Evolutionary conservation across 2,329 filamentous ascomycete species (phyloP), one percentile per base, ranked within the genome.

Genomic region (Venturia nashicola): DNA sequence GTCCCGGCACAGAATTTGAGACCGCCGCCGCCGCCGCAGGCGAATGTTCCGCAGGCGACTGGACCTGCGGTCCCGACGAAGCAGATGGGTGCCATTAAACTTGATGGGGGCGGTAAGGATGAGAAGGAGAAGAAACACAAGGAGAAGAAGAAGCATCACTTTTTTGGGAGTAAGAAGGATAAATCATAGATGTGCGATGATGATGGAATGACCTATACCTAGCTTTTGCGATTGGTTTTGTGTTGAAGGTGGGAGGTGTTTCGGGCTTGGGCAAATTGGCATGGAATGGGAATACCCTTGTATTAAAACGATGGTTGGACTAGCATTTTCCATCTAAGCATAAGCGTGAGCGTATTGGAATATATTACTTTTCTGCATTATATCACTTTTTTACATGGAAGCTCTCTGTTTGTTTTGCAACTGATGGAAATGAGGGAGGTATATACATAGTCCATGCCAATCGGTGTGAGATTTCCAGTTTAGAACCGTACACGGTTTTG

Each of bases 21-120:
- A 14, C 40, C 55, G 36, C 39, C 34, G 57, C 39, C 34, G 57
- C 23, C 61, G 34, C 61, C 61, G 32, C 36, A 36, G 42, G 12
- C 32, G 6, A 14, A 27, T 42, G 59, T 43, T 44, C 18, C 57
- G 40, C 34, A 27, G 59, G 4, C 48, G 8, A 20, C 57, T 16
- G 23, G 64, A 67, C 27, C 69, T 73, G 2, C 70, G 72, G 61
- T 80, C 16, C 85, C 85, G 5, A 82, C 78, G 5, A 77, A 80
- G 66, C 79, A 80, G 36, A 82, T 87, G 79, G 77, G 75, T 18
- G 78, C 75, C 46, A 83, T 87, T 80, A 80, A 76, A 44, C 71
- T 87, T 43, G 75, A 71, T 64, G 70, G 71, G 5, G 62, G 66
- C 6, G 36, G 34, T 27, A 59, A 62, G 40, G 66, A 83, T 69